A percentile compares a stretch with the other conserved stretches of the same genome.
phyloP scores from a whole-genome alignment of 148 eudicot species.

The Chenopodium album region DNA sequence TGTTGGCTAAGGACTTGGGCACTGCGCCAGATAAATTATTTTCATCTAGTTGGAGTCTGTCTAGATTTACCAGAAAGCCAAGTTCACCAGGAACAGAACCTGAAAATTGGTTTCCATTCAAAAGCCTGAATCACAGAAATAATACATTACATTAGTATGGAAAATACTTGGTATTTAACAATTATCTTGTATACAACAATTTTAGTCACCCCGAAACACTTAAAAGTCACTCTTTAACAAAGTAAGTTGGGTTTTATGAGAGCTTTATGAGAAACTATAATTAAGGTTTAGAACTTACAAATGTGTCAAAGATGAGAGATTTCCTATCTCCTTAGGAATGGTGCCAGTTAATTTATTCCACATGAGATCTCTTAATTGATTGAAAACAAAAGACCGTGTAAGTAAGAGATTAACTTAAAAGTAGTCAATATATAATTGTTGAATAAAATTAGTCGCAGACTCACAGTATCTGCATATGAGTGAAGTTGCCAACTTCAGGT shows the following conservation, averaged over 20 bases:
- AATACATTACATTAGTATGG: constrained; percentile 2
- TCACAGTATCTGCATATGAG: constrained; percentile 61
- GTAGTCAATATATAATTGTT: background rate
- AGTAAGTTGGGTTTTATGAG: too few species aligned
- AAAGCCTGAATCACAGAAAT: constrained; percentile 51
- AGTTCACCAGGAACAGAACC: constrained; percentile 76
- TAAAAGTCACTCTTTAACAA: too few species aligned
- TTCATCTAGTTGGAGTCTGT: constrained; percentile 71
- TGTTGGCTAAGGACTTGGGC: constrained; percentile 70
- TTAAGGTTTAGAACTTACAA: constrained; percentile 52
- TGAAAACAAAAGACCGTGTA: constrained; percentile 11
- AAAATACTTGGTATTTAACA: background rate
- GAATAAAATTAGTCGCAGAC: constrained; percentile 23
- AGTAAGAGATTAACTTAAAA: background rate
- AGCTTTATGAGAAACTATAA: background rate
- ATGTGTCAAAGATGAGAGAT: constrained; percentile 50
- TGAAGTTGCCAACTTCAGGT: constrained; percentile 68
- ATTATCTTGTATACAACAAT: background rate
- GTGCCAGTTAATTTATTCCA: constrained; percentile 74
- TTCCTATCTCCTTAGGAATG: constrained; percentile 88
- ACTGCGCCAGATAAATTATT: constrained; percentile 71
- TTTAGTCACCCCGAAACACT: too few species aligned
- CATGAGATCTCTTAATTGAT: constrained; percentile 65
- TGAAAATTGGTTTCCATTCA: constrained; percentile 81
- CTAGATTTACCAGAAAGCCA: constrained; percentile 57